Conservation (phyloP, 768 basidiomycete species). For the Tricholoma terreum region DNA sequence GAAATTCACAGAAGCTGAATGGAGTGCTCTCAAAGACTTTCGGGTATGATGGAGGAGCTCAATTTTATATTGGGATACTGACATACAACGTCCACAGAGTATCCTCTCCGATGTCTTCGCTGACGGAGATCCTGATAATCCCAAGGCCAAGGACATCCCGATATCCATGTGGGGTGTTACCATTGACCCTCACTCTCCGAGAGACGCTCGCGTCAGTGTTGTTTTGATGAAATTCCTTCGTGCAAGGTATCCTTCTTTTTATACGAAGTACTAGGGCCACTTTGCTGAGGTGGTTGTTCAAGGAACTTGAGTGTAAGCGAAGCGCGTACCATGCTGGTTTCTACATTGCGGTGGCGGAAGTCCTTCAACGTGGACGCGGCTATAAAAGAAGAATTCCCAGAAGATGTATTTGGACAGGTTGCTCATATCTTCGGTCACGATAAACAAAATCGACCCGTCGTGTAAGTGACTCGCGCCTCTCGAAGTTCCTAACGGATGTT, state of each 20-base stretch:
- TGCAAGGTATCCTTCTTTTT: slow-evolving; percentile 47
- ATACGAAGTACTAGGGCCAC: background rate
- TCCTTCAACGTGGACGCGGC: slow-evolving; percentile 61
- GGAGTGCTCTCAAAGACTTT: slow-evolving; percentile 66
- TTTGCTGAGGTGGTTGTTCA: background rate
- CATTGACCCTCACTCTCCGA: slow-evolving; percentile 55
- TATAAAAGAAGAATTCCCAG: slow-evolving; percentile 57
- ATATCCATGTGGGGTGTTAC: slow-evolving; percentile 70
- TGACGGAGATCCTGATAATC: slow-evolving; percentile 59
- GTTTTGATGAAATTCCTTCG: slow-evolving; percentile 80
- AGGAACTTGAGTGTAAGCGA: slow-evolving; percentile 53
- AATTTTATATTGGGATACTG: background rate
- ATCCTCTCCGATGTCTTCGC: slow-evolving; percentile 52
- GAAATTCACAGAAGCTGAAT: slow-evolving; percentile 69
- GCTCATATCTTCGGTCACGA: slow-evolving; percentile 69
- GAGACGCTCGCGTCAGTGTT: slow-evolving; percentile 67
- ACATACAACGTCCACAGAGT: slow-evolving; percentile 19
- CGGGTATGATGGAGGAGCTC: slow-evolving; percentile 41
- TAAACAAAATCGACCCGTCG: slow-evolving; percentile 65
- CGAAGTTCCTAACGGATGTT: background rate
- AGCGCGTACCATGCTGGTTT: slow-evolving; percentile 64
- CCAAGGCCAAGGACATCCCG: slow-evolving; percentile 46
- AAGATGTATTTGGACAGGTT: slow-evolving; percentile 60
- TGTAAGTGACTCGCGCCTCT: slow-evolving; percentile 41
- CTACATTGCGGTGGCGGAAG: slow-evolving; percentile 69